Conservation (phyloP, 2,329 filamentous ascomycete species). For the Aureobasidium sp. region DNA sequence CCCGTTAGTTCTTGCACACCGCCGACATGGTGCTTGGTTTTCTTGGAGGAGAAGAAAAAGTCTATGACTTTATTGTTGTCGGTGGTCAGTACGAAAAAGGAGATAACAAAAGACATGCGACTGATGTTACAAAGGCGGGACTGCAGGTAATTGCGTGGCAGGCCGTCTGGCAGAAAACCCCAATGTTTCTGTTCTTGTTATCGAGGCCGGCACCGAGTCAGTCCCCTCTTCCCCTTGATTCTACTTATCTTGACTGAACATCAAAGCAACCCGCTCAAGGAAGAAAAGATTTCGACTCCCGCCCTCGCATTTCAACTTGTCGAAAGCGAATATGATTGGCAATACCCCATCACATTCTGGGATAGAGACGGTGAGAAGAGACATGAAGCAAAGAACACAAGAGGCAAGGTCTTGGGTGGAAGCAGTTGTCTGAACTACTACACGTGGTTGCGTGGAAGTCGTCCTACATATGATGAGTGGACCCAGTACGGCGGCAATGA, state of each 20-base stretch:
- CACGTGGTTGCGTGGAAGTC: constrained; percentile 55
- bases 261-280: constrained; percentile 39
- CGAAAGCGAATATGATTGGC: constrained; percentile 52
- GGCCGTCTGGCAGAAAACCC: constrained; percentile 18
- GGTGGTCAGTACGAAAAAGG: neutral
- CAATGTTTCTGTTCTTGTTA: constrained; percentile 16
- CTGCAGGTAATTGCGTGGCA: constrained; percentile 18
- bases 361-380: constrained; percentile 53
- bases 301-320: constrained; percentile 48
- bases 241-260: neutral
- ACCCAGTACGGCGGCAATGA: constrained; percentile 38
- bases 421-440: constrained; percentile 56
- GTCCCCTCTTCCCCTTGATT: neutral
- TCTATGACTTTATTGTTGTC: neutral
- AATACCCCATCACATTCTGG: constrained; percentile 56
- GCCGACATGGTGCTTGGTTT: neutral
- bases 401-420: constrained; percentile 54
- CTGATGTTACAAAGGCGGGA: constrained; percentile 13
- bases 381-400: constrained; percentile 57
- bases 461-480: constrained; percentile 50
- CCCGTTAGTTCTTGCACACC: neutral
- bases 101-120: neutral
- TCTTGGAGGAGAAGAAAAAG: neutral
- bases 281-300: constrained; percentile 49
- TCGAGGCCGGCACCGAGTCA: constrained; percentile 8